Base-by-base conservation (phyloP, 1,139 yeast genomes). In the Candida glucosophila region DNA sequence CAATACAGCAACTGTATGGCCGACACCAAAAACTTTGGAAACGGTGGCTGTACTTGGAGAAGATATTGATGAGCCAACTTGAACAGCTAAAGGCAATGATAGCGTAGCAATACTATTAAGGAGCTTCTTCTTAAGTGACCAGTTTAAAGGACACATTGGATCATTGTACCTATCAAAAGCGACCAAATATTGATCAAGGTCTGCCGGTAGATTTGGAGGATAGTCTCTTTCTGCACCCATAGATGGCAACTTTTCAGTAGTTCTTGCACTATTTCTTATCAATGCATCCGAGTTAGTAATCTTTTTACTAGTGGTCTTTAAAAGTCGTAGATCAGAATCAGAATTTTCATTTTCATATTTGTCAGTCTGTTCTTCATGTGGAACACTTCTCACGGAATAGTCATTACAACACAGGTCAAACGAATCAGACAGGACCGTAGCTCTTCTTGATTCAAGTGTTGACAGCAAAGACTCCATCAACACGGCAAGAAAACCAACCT, bases 61-160 rank as follows among this genome's bases (percentile, higher is more conserved):
- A 37, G 72, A 77, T 41, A 76, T 63, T 17, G 85, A 76, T 4
- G 85, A 76, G 22, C 81, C 81, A 53, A 75, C 59, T 58, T 58
- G 38, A 23, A 49, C 47, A 12, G 49, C 30, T 23, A 55, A 39
- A 3, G 61, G 58, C 16, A 40, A 19, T 30, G 43, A 34, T 3
- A 39, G 75, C 24, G 74, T 53, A 11, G 59, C 36, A 8, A 46
- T 19, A 45, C 73, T 63, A 8, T 56, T 51, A 6, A 44, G 13
- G 2, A 65, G 16, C 40, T 73, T 75, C 27, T 47, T 63, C 17
- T 28, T 35, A 17, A 55, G 17, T 1, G 70, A 36, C 79, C 79
- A 75, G 41, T 76, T 75, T 42, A 69, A 75, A 3, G 82, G 82
- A 41, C 72, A 77, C 7, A 51, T 25, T 4, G 80, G 80, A 41